Conservation (phyloP, 192 early-diverging fungal genomes). For the Pilaira anomala region DNA sequence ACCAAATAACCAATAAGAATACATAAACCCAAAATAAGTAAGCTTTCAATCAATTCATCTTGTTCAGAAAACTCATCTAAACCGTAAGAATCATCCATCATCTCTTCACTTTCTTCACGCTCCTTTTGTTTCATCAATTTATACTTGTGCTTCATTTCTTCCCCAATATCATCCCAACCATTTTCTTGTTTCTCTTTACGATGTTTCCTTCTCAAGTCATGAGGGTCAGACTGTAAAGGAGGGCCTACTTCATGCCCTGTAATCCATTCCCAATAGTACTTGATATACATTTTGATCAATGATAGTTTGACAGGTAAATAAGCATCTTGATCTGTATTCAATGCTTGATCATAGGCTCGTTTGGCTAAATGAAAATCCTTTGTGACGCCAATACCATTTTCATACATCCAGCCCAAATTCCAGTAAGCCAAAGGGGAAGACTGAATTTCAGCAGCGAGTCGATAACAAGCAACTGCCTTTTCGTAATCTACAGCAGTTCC, state of each 20-base stretch:
- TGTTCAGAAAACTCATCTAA: conserved; percentile 45
- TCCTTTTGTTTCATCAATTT: conserved; percentile 27
- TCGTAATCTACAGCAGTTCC: conserved; percentile 64
- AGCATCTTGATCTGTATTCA: conserved; percentile 75
- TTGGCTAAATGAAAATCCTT: conserved; percentile 92
- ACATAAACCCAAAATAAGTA: conserved; percentile 53
- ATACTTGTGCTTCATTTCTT: conserved; percentile 36
- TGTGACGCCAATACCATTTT: conserved; percentile 86
- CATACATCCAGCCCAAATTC: conserved; percentile 96
- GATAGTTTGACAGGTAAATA: conserved; percentile 76
- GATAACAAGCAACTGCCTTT: conserved; percentile 80
- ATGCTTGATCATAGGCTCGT: conserved; percentile 83
- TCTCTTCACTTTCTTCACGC: conserved; percentile 28
- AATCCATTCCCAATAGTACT: conserved; percentile 64
- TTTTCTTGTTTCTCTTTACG: conserved; percentile 7
- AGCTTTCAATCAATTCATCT: conserved; percentile 50
- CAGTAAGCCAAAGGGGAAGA: conserved; percentile 86
- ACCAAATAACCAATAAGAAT: conserved; percentile 53
- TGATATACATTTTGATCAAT: conserved; percentile 63
- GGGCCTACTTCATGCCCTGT: conserved; percentile 56
- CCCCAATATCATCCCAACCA: conserved; percentile 39
- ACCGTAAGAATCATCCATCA: conserved; percentile 21
- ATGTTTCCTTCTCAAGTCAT: conserved; percentile 11
- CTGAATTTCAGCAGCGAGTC: conserved; percentile 75
- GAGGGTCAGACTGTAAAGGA: conserved; percentile 5